Evolutionary conservation across 805 yeast species (phyloP), one percentile per base, ranked within the genome.

Genomic region (Phaffomyces thermotolerans): DNA sequence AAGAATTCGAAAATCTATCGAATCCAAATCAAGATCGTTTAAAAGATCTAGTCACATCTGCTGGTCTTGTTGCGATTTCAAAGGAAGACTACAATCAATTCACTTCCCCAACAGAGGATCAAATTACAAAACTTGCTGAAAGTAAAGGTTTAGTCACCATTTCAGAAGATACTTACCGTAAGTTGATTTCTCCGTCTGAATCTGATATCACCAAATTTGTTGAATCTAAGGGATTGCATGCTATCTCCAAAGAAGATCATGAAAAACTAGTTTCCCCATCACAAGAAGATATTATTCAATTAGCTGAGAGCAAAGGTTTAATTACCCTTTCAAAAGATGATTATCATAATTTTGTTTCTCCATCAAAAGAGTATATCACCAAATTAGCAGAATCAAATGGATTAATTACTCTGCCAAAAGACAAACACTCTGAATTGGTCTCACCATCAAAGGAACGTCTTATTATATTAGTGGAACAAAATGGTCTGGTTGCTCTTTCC

Each of bases 241-340:
- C 34, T 5, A 34, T 63, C 8, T 50, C 52, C 4, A 45, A 42
- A 25, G 49, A 51, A 23, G 61, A 59, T 39, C 54, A 60, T 37
- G 57, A 34, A 30, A 34, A 17, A 13, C 5, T 35, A 14, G 25
- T 27, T 22, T 15, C 34, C 20, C 36, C 36, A 36, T 23, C 40
- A 17, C 37, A 36, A 25, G 23, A 32, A 6, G 37, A 36, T 23
- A 24, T 41, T 12, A 30, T 23, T 6, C 36, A 24, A 8, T 30
- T 33, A 10, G 43, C 43, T 23, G 32, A 41, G 32, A 24, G 31
- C 31, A 30, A 32, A 17, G 49, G 48, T n/a, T 43, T 51, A 27
- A 43, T 44, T 10, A 40, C 45, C 13, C 8, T 53, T 25, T 37
- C 36, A 12, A 20, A 31, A 6, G 18, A 32, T 8, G 32, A 41